These are phyloP conservation scores for Pseudohyphozyma bogoriensis DNA, from an alignment of 768 basidiomycete genomes.

Conservation along the genomic window DNA sequence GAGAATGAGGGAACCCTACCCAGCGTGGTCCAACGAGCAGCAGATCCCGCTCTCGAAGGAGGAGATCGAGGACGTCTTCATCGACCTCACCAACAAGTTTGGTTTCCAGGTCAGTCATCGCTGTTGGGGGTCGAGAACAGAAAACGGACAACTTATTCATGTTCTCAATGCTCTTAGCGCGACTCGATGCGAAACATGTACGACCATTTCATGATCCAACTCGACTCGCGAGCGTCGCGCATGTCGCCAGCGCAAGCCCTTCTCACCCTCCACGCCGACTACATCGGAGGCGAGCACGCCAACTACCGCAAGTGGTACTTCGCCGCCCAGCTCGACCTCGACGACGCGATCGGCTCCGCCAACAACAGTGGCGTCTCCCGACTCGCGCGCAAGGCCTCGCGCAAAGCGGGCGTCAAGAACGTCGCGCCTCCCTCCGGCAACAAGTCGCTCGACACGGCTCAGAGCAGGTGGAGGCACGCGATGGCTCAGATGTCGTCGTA, in stretches of 20 bases:
- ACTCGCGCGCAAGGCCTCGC: slow-evolving; percentile 55
- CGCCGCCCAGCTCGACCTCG: slow-evolving; percentile 94
- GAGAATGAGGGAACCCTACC: slow-evolving; percentile 70
- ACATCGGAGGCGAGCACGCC: slow-evolving; percentile 94
- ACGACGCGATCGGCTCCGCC: slow-evolving; percentile 88
- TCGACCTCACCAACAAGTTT: slow-evolving; percentile 96
- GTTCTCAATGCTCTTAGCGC: slow-evolving; percentile 33
- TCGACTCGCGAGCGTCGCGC: slow-evolving; percentile 90
- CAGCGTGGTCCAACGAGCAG: slow-evolving; percentile 85
- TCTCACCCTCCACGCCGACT: slow-evolving; percentile 91
- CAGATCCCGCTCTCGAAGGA: slow-evolving; percentile 97
- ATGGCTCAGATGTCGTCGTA: slow-evolving; percentile 99
- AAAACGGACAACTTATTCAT: no score
- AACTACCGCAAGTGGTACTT: slow-evolving; percentile 99
- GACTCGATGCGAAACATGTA: slow-evolving; percentile 97
- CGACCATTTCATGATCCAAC: slow-evolving; percentile 93
- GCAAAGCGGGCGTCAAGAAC: slow-evolving; percentile 34
- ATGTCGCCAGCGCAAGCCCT: slow-evolving; percentile 96
- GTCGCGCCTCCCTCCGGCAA: slow-evolving; percentile 43
- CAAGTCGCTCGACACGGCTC: slow-evolving; percentile 76
- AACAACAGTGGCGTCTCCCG: slow-evolving; percentile 67
- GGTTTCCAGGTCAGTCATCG: slow-evolving; percentile 61
- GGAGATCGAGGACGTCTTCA: slow-evolving; percentile 96
- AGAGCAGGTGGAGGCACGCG: slow-evolving; percentile 88
- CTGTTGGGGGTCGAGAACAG: background rate